Evolutionary conservation across 129 eudicot species (phyloP), one percentile per base, ranked within the genome.

Genomic region (Tagetes erecta): DNA sequence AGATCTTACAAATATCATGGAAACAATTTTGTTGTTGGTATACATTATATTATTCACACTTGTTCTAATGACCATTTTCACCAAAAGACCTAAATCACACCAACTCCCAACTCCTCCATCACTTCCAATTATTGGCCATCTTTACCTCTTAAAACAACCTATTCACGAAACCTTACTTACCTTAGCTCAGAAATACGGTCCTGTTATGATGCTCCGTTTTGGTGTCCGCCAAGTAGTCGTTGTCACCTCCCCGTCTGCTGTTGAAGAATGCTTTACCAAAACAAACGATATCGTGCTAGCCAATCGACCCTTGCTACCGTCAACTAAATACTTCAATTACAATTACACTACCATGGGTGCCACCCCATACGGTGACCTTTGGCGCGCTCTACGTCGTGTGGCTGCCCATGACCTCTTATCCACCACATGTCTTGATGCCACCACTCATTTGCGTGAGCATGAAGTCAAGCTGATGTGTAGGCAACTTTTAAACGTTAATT

Each of bases 261-360:
- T 64, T 2, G 85, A 84, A 64, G 83, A 87, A 60, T 87, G 92
- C 64, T 87, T 79, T 58, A 67, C 86, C 39, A 82, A 72, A 53
- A 73, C 64, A 1, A 70, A 84, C 27, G 92, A 87, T 36, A 58
- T 87, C 40, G 53, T 74, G 0, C 56, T 87, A 3, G 87, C 89
- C 33, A 82, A 80, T 51, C 65, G 89, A 5, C 87, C 89, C 0
- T 66, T 40, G 3, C 20, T 57, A 0, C 45, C 75, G 1, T 45
- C 57, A 0, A 56, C 66, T 8, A 76, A 80, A 35, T 20, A 63
- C 51, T 40, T 83, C 1, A 59, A 60, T 11, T 83, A 79, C 46
- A 57, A 83, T 34, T 36, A 13, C 66, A 83, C 80, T 11, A 64
- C 78, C 27, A 20, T 79, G 35, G 66, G 31, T 8, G 8, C 45